phyloP scores from a whole-genome alignment of 176 grass and related monocot genomes.

The Dactylis glomerata region DNA sequence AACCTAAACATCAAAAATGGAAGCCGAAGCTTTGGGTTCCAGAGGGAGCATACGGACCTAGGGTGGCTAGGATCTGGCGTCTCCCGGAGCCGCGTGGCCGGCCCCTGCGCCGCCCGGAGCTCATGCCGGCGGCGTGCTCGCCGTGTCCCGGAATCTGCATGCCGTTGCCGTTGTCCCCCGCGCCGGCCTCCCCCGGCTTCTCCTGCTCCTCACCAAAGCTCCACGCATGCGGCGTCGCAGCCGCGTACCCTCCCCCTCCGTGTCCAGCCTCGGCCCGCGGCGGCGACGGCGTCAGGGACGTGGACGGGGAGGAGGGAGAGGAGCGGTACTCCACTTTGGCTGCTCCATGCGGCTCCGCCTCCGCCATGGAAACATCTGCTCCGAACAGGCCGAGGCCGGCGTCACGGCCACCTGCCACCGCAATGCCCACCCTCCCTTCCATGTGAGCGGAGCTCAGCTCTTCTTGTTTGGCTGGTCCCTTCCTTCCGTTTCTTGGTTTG shows the following conservation, averaged over 20 bases:
- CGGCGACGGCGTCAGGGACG: slow-evolving; percentile 54
- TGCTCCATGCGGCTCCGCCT: slow-evolving; percentile 28
- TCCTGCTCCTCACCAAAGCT: not conserved
- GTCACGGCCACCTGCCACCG: slow-evolving; percentile 23
- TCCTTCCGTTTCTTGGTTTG: slow-evolving; percentile 18
- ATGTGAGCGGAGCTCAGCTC: slow-evolving; percentile 16
- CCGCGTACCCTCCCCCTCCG: not conserved
- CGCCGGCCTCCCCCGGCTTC: not conserved
- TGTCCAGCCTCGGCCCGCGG: slow-evolving; percentile 17
- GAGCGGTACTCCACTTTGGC: slow-evolving; percentile 35
- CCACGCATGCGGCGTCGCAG: slow-evolving; percentile 28
- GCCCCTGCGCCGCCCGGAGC: slow-evolving; percentile 60
- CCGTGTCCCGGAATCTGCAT: slow-evolving; percentile 30
- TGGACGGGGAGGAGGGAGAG: slow-evolving; percentile 52
- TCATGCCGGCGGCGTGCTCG: slow-evolving; percentile 26
- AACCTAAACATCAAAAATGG: slow-evolving; percentile 2
- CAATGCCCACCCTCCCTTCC: slow-evolving; percentile 51
- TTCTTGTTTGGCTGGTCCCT: not conserved
- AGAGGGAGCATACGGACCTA: slow-evolving; percentile 42
- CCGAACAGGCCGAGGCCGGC: slow-evolving; percentile 28
- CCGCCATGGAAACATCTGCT: slow-evolving; percentile 22
- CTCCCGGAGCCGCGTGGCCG: slow-evolving; percentile 80
- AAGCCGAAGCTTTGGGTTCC: slow-evolving; percentile 11
- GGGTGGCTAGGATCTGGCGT: slow-evolving; percentile 80
- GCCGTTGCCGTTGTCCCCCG: slow-evolving; percentile 7